Base-by-base conservation (phyloP, 305 asterid genomes). In the Fraxinus floribunda region DNA sequence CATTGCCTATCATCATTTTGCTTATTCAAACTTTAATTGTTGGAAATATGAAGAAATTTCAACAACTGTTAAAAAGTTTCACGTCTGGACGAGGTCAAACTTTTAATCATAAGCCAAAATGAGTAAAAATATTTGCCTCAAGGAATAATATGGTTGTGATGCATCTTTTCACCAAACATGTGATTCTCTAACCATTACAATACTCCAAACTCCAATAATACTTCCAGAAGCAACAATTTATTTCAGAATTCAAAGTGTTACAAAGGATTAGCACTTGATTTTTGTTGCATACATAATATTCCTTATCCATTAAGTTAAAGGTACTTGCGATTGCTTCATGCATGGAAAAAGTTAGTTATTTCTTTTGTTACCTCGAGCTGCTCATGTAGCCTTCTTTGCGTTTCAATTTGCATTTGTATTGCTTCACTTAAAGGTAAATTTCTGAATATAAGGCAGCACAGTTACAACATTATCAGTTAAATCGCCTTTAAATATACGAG, bases 361-460 rank as follows among this genome's bases (percentile, higher is more conserved):
- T 32, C 38, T 20, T 15, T 82, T 34, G 57, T 85, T 90, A 95
- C 98, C 98, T 95, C 98, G 39, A 95, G 93, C 89, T 94, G 99
- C 83, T 95, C 97, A 20, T 94, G 97, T 36, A 95, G 91, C 85
- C 94, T 90, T 89, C 91, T 89, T 80, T 95, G 99, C 77, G 92
- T 97, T 84, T 95, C 97, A 34, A 95, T 95, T 86, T 95, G 97
- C 95, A 93, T 90, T 78, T 94, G 96, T 89, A 95, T 90, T 80
- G 98, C 98, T 86, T 95, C 97, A 2, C 90, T 92, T 52, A 95
- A 85, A 72, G 93, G 94, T 41, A 93, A 35, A 80, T 89, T 92
- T 87, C 98, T 95, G 97, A 78, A 64, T 75, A 79, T 39, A 80
- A 78, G 66, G 79, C 74, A 10, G 24, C 79, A 60, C 52, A 76